Evolutionary conservation across 257 asterid genomes (phyloP).

Genomic region (Catharanthus roseus): DNA sequence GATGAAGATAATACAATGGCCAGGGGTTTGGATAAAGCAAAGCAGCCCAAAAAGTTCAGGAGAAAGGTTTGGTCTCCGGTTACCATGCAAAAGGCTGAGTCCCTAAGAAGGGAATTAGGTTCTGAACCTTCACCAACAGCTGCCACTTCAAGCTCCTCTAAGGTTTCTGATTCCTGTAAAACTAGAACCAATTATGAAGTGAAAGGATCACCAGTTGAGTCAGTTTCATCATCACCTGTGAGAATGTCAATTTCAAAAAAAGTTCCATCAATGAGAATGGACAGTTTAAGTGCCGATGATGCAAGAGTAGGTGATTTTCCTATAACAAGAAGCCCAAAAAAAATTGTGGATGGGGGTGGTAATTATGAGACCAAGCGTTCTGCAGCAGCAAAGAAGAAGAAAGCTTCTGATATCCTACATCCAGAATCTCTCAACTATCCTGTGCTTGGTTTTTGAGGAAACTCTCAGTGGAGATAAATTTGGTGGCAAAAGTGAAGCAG

Average conservation of each 20-base stretch:
- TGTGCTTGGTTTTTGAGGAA: conserved; percentile 19
- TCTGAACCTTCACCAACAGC: conserved; percentile 50
- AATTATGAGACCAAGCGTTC: conserved; percentile 26
- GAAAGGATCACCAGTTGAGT: conserved; percentile 79
- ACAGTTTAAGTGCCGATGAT: conserved; percentile 30
- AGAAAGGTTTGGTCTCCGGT: conserved; percentile 25
- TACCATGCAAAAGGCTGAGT: conserved; percentile 54
- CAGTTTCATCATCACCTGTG: conserved; percentile 92
- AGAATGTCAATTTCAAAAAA: conserved; percentile 35
- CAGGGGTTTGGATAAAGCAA: conserved; percentile 34
- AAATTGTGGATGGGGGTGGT: conserved; percentile 28
- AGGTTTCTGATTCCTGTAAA: conserved; percentile 71
- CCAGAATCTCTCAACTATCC: conserved; percentile 16
- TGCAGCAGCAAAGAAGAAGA: conserved; percentile 32
- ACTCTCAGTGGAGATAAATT: conserved; percentile 15
- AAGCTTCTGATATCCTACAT: conserved; percentile 18
- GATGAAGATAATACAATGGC: conserved; percentile 31
- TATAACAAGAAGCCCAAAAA: conserved; percentile 29
- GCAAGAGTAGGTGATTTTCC: conserved; percentile 26
- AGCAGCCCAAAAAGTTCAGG: conserved; percentile 34
- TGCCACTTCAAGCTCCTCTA: conserved; percentile 95
- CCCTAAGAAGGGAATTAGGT: conserved; percentile 66
- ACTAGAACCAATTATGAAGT: conserved; percentile 42
- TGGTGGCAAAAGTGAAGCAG: conserved; percentile 10
- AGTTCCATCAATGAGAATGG: conserved; percentile 32